A percentile compares a stretch with the other conserved stretches of the same genome.
Conservation (phyloP, 2,329 filamentous ascomycete genomes). For the Cladosporium velox region DNA sequence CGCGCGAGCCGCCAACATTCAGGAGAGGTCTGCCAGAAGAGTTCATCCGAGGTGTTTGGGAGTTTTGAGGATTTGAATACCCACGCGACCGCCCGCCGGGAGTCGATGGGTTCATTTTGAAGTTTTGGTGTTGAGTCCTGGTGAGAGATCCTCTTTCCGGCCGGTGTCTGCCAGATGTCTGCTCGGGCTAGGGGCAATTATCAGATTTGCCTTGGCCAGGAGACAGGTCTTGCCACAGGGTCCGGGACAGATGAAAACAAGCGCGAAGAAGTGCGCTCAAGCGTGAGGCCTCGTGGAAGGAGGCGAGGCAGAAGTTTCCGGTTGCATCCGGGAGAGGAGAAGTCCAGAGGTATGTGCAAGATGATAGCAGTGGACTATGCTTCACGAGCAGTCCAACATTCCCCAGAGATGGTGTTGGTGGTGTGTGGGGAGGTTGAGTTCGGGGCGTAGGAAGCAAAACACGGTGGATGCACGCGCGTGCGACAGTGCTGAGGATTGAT, state of each 20-base stretch:
- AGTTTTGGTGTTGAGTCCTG: background rate
- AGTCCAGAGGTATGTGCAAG: background rate
- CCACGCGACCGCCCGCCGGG: conserved; percentile 4
- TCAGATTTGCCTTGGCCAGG: background rate
- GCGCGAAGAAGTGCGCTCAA: background rate
- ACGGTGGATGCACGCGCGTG: background rate
- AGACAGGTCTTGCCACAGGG: background rate
- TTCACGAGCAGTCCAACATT: background rate
- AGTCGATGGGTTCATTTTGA: conserved; percentile 9
- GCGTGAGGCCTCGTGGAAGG: background rate
- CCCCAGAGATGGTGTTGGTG: background rate
- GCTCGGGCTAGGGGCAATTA: background rate
- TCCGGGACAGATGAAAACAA: background rate
- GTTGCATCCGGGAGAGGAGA: background rate
- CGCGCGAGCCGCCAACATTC: conserved; percentile 27
- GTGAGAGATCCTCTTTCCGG: background rate
- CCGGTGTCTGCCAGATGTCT: background rate
- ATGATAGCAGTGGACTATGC: background rate
- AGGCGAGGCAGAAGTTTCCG: conserved; percentile 2
- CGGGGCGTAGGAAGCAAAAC: background rate
- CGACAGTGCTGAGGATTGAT: background rate
- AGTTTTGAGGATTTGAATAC: conserved; percentile 8
- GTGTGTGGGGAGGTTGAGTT: background rate
- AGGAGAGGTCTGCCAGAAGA: conserved; percentile 5
- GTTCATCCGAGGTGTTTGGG: background rate